Evolutionary conservation across 2,329 filamentous ascomycete species (phyloP).

Genomic region (Trichoderma lentiforme): DNA sequence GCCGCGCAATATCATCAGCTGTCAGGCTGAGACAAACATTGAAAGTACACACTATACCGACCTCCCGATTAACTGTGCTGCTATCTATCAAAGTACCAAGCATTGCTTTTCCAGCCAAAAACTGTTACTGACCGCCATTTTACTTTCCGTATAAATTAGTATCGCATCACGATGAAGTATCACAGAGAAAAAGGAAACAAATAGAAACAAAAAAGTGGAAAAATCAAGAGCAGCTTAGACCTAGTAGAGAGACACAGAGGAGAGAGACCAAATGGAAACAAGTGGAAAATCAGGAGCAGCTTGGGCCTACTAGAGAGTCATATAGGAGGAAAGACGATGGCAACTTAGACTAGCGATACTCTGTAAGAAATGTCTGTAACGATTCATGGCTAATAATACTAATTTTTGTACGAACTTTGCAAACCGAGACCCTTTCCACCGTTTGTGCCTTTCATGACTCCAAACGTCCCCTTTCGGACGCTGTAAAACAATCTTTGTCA

Average conservation of each 20-base stretch:
- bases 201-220: neutral
- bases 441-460: neutral
- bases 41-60: neutral
- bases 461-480: neutral
- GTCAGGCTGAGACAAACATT: neutral
- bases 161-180: neutral
- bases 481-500: neutral
- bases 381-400: neutral
- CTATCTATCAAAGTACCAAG: neutral
- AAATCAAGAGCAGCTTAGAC: neutral
- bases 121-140: neutral
- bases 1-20: neutral
- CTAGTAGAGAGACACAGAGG: neutral
- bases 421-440: neutral
- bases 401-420: neutral
- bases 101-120: neutral
- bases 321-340: neutral
- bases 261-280: neutral
- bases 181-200: neutral
- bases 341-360: neutral
- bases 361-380: neutral
- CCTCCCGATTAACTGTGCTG: neutral
- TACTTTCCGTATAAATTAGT: neutral
- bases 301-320: neutral
- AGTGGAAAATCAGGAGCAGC: neutral